Evolutionary conservation across 768 basidiomycete species (phyloP), one percentile per base, ranked within the genome.

Genomic region (Gelatoporia subvermispora): DNA sequence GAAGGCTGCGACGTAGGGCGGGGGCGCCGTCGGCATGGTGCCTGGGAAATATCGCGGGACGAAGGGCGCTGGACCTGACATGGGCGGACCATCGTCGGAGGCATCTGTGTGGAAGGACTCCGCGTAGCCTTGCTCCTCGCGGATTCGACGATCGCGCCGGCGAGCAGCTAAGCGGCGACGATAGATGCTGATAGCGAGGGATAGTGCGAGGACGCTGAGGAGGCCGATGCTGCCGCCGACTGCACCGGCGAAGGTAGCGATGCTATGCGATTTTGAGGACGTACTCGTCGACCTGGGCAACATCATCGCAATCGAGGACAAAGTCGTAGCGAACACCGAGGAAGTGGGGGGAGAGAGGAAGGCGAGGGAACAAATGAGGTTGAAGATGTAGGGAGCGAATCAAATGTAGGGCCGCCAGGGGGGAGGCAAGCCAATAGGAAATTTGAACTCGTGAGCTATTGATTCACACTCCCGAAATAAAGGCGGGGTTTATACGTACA

Each of bases 41-140:
- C 74, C 76, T 22, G 78, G 79, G 73, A 80, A 80, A 62, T 72
- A 80, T 57, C 77, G 73, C 62, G 79, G 77, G 17, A 77, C 62
- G 61, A 81, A 81, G 3, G 73, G 69, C 8, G 63, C 65, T 22
- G 76, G 74, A 10, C 76, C 78, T 18, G 60, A 57, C 71, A 76
- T 74, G 28, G 58, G 54, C 35, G 58, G 61, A 16, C 51, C 55
- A 53, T 62, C 60, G 40, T 62, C 60, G 37, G 61, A 62, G 34
- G 52, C 58, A 54, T 63, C 59, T 17, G 62, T 59, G 45, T 60
- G 61, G 55, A 57, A 63, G 34, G 60, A 61, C 47, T 60, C 57
- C 5, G 28, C 28, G 28, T 31, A 31, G 36, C 53, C 51, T 41
- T 61, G 60, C 21, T 50, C 55, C 21, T 50, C 52, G 45, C 72